Percentiles rank a stretch among this genome's conserved stretches.
Conservation (phyloP, 176 grass and related monocot genomes). For the Raddia distichophylla region DNA sequence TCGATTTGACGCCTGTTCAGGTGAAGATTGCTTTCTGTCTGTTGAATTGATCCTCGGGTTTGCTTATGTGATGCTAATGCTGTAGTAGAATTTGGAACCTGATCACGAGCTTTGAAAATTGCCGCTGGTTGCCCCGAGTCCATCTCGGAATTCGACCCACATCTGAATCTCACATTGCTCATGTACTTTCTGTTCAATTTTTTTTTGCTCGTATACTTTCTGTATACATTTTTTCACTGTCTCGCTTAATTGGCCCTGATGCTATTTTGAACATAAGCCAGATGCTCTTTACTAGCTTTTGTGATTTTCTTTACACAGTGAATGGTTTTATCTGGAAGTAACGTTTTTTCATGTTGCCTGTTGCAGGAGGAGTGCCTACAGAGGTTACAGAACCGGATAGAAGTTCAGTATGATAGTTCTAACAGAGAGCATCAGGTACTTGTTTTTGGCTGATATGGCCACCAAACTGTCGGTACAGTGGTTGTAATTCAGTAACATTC, state of each 20-base stretch:
- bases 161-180: constrained; percentile 18
- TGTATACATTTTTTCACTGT: background rate
- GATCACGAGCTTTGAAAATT: background rate
- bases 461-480: background rate
- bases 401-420: constrained; percentile 75
- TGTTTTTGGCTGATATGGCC: constrained; percentile 17
- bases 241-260: background rate
- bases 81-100: background rate
- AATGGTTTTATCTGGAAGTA: constrained; percentile 6
- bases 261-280: background rate
- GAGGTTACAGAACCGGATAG: constrained; percentile 84
- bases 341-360: constrained; percentile 3
- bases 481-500: background rate
- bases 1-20: constrained; percentile 82
- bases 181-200: background rate
- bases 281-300: background rate
- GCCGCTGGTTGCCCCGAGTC: background rate
- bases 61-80: constrained; percentile 1
- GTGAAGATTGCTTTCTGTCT: constrained; percentile 38
- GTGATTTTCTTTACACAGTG: background rate
- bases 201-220: background rate
- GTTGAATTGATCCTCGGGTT: background rate
- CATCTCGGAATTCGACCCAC: background rate
- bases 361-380: constrained; percentile 86
- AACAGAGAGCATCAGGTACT: constrained; percentile 92